phyloP scores from a whole-genome alignment of 768 basidiomycete genomes.

The Lactarius trivialis region DNA sequence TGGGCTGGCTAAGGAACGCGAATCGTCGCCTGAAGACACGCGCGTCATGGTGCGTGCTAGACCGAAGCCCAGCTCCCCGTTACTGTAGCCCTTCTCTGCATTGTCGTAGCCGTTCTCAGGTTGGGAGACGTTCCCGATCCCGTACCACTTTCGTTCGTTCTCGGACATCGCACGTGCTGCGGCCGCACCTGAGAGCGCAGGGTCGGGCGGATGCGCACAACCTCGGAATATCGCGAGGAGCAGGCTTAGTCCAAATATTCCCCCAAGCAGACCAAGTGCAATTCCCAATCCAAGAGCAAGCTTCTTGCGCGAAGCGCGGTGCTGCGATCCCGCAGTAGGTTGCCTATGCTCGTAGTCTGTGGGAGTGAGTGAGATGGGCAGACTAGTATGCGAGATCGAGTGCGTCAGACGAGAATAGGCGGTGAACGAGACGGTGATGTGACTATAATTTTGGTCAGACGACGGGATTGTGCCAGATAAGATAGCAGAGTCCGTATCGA shows the following conservation, averaged over 20 bases:
- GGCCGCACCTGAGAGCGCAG: constrained; percentile 54
- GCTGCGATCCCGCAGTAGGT: constrained; percentile 31
- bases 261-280: constrained; percentile 57
- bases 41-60: constrained; percentile 39
- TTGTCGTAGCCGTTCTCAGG: constrained; percentile 7
- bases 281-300: constrained; percentile 55
- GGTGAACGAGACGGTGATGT: constrained; percentile 51
- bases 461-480: constrained; percentile 50
- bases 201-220: constrained; percentile 52
- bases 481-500: constrained; percentile 39
- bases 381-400: constrained; percentile 60
- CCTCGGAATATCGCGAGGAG: constrained; percentile 50
- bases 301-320: constrained; percentile 39
- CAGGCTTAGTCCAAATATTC: constrained; percentile 46
- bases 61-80: constrained; percentile 36
- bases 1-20: constrained; percentile 34
- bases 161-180: constrained; percentile 52
- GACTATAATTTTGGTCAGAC: constrained; percentile 25
- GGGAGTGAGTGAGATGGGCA: constrained; percentile 44
- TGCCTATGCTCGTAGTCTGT: constrained; percentile 35
- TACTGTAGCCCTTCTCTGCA: constrained; percentile 30
- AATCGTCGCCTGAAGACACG: constrained; percentile 19
- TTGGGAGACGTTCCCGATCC: constrained; percentile 35
- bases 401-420: constrained; percentile 62
- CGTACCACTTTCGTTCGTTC: constrained; percentile 66